Conservation (phyloP, 805 yeast genomes). For the Pichia insulana region DNA sequence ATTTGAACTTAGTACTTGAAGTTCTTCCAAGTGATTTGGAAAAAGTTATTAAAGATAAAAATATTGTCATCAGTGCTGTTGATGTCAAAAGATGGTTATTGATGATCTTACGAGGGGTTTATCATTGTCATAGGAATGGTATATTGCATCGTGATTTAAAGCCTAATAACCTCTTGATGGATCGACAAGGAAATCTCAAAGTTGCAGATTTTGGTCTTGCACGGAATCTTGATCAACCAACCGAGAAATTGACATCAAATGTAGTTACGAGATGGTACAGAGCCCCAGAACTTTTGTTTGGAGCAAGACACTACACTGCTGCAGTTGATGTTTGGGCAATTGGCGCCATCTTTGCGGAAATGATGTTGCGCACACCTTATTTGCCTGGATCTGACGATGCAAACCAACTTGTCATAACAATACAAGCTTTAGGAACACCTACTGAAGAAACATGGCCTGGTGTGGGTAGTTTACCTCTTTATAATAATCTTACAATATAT, state of each 20-base stretch:
- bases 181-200: constrained; percentile 82
- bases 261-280: constrained; percentile 98
- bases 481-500: constrained; percentile 62
- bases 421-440: constrained; percentile 93
- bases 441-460: constrained; percentile 89
- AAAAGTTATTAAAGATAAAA: constrained; percentile 72
- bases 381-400: constrained; percentile 86
- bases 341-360: constrained; percentile 92
- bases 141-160: constrained; percentile 89
- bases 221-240: constrained; percentile 68
- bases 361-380: constrained; percentile 92
- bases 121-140: constrained; percentile 89
- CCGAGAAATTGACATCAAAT: constrained; percentile 75
- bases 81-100: constrained; percentile 90
- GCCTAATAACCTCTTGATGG: constrained; percentile 80
- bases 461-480: constrained; percentile 69
- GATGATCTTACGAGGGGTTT: constrained; percentile 90
- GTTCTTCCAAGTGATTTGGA: constrained; percentile 90
- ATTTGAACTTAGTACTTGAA: constrained; percentile 82
- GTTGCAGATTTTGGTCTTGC: constrained; percentile 98
- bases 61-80: constrained; percentile 68
- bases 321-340: constrained; percentile 95
- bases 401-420: constrained; percentile 89
- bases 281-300: constrained; percentile 88
- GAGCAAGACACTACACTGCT: constrained; percentile 80